phyloP scores from a whole-genome alignment of 768 basidiomycete species.

The Clitopilus passeckerianus region DNA sequence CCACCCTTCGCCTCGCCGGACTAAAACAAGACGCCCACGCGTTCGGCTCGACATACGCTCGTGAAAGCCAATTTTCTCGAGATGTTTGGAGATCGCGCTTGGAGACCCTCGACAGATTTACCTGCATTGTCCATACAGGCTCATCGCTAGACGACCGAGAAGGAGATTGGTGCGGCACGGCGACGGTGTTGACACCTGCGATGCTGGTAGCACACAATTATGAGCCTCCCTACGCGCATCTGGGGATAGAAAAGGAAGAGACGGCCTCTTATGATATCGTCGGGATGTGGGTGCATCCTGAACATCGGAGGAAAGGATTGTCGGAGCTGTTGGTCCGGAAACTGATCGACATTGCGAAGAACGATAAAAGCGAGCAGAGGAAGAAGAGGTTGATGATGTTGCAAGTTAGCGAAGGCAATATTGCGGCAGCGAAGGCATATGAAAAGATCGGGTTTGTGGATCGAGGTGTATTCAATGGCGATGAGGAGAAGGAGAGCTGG shows the following conservation, averaged over 20 bases:
- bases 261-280: slow-evolving; percentile 7
- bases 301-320: slow-evolving; percentile 15
- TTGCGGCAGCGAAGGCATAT: slow-evolving; percentile 13
- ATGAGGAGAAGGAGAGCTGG: neutral
- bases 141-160: neutral
- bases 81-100: slow-evolving; percentile 20
- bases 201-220: slow-evolving; percentile 2
- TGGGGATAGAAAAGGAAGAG: slow-evolving; percentile 1
- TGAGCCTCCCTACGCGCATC: neutral
- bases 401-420: slow-evolving; percentile 15
- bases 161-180: slow-evolving; percentile 14
- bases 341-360: slow-evolving; percentile 1
- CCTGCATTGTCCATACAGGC: slow-evolving; percentile 11
- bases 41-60: slow-evolving; percentile 20
- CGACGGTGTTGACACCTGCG: slow-evolving; percentile 12
- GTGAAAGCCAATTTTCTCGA: slow-evolving; percentile 16
- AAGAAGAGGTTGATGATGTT: slow-evolving; percentile 9
- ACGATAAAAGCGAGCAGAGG: slow-evolving; percentile 1
- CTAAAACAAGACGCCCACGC: slow-evolving; percentile 22
- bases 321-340: slow-evolving; percentile 9
- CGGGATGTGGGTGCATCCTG: slow-evolving; percentile 19
- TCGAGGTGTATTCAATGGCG: slow-evolving; percentile 2
- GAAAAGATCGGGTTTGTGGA: slow-evolving; percentile 14
- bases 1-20: slow-evolving; percentile 17
- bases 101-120: slow-evolving; percentile 13